phyloP scores from a whole-genome alignment of 1,284 basidiomycete species.

The Vanrija pseudolonga region DNA sequence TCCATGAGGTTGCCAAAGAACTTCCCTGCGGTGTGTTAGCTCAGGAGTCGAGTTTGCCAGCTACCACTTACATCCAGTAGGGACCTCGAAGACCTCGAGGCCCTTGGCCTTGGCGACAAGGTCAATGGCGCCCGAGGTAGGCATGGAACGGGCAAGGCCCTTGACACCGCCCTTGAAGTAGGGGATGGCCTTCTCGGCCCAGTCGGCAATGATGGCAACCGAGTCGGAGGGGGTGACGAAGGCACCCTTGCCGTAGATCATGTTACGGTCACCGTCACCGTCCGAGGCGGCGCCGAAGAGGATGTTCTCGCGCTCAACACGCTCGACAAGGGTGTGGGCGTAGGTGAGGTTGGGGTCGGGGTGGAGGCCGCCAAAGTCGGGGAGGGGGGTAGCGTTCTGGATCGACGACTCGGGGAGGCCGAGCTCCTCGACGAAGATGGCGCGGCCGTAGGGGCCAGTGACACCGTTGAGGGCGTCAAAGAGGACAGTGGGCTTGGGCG shows the following conservation, averaged over 20 bases:
- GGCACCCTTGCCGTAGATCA: constrained; percentile 98
- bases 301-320: constrained; percentile 81
- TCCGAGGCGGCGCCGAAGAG: constrained; percentile 94
- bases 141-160: constrained; percentile 94
- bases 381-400: constrained; percentile 86
- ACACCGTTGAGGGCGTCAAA: constrained; percentile 97
- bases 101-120: constrained; percentile 91
- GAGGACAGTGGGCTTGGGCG: constrained; percentile 72
- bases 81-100: constrained; percentile 93
- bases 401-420: constrained; percentile 75
- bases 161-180: constrained; percentile 94
- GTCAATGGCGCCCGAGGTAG: constrained; percentile 94
- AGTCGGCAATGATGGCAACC: constrained; percentile 98
- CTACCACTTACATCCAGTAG: constrained; percentile 66
- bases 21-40: constrained; percentile 66
- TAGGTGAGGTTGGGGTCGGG: constrained; percentile 99
- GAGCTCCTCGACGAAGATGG: constrained; percentile 80
- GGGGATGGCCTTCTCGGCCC: constrained; percentile 86
- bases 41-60: background rate
- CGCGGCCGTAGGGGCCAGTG: constrained; percentile 91
- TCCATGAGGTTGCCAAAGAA: constrained; percentile 99
- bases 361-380: constrained; percentile 95
- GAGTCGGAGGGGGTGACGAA: constrained; percentile 98
- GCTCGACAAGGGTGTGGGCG: constrained; percentile 89
- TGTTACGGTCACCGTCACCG: constrained; percentile 97